Conservation (phyloP, 2,329 filamentous ascomycete species). For the Cylindrodendrum hubeiense region DNA sequence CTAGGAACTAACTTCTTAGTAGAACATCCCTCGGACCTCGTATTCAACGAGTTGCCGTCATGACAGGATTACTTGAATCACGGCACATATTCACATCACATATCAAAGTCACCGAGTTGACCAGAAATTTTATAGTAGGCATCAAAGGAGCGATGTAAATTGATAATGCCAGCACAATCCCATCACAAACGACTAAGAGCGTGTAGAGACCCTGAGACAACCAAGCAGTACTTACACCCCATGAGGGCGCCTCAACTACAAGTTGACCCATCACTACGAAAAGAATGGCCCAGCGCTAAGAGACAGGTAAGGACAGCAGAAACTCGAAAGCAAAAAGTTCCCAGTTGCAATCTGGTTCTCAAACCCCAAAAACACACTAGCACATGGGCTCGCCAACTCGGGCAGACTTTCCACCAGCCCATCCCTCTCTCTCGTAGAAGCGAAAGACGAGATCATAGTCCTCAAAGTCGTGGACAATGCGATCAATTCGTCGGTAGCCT, state of each 20-base stretch:
- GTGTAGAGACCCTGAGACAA: not conserved
- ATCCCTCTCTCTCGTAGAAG: conserved; percentile 94
- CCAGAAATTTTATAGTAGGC: not conserved
- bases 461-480: conserved; percentile 97
- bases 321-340: not conserved
- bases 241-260: not conserved
- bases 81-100: not conserved
- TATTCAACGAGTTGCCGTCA: too few species aligned
- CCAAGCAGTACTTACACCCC: not conserved
- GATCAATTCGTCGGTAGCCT: conserved; percentile 90
- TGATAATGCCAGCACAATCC: not conserved
- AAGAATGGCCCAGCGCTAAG: conserved; percentile 13
- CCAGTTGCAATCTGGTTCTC: conserved; percentile 1
- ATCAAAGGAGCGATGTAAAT: conserved; percentile 14
- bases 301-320: conserved; percentile 2
- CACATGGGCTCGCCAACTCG: conserved; percentile 63
- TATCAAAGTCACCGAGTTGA: not conserved
- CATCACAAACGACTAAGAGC: not conserved
- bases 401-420: conserved; percentile 65
- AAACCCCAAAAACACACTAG: not conserved
- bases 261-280: conserved; percentile 3
- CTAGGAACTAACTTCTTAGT: too few species aligned
- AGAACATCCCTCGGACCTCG: too few species aligned
- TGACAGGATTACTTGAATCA: not conserved
- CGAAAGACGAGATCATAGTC: conserved; percentile 97